Percentiles rank a stretch among this genome's conserved stretches.
phyloP scores from a whole-genome alignment of 352 stramenopile species.

The Phytophthora aleatoria region DNA sequence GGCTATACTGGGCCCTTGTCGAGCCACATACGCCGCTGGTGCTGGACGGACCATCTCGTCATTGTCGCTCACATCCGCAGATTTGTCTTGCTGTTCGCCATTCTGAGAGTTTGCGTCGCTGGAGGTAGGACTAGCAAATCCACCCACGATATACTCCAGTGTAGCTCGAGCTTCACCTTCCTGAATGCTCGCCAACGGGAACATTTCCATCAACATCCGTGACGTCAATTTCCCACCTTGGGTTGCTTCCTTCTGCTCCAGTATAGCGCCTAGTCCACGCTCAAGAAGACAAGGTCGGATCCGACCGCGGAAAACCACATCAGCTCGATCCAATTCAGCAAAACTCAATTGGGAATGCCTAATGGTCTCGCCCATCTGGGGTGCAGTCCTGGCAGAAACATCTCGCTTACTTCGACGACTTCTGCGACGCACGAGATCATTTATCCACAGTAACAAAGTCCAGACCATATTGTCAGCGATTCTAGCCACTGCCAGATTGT shows the following conservation, averaged over 20 bases:
- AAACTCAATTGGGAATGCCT: not conserved
- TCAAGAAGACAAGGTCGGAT: conserved; percentile 28
- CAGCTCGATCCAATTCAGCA: conserved; percentile 10
- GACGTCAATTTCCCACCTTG: conserved; percentile 12
- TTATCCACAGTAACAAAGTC: conserved; percentile 14
- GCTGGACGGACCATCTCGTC: conserved; percentile 8
- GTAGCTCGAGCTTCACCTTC: conserved; percentile 31
- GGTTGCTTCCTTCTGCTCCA: conserved; percentile 9
- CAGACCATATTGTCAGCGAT: conserved; percentile 35
- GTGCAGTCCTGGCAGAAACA: conserved; percentile 11
- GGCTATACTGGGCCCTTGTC: conserved; percentile 3
- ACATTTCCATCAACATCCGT: conserved; percentile 24
- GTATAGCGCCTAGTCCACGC: conserved; percentile 7
- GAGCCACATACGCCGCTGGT: not conserved
- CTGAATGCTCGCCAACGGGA: conserved; percentile 21
- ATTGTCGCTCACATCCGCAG: not conserved
- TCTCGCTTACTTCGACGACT: conserved; percentile 9
- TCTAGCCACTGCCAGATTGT: conserved; percentile 30
- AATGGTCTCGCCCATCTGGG: not conserved
- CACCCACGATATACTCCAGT: conserved; percentile 29
- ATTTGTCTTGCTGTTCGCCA: not conserved
- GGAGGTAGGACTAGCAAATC: conserved; percentile 5
- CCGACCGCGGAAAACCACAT: conserved; percentile 30
- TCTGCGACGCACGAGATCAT: conserved; percentile 9
- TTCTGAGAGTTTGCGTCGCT: not conserved